Evolutionary conservation across 1,284 basidiomycete genomes (phyloP), one percentile per base, ranked within the genome.

Genomic region (Trametes hirsuta): DNA sequence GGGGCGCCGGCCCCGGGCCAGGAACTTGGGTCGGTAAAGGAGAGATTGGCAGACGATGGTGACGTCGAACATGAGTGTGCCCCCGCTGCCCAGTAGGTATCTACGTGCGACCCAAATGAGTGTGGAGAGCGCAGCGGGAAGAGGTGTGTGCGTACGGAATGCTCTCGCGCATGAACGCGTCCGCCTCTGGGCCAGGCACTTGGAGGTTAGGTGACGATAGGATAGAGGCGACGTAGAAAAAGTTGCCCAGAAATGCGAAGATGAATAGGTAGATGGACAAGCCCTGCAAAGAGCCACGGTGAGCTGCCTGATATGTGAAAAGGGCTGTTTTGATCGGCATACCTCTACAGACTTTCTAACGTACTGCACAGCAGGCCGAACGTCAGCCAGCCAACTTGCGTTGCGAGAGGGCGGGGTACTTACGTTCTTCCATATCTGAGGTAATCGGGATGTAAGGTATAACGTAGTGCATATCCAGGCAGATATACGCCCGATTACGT

Each of bases 341-440:
- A 88, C 87, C 80, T 95, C 94, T 14, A 96, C 92, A 18, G 94
- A 97, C 77, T 95, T 94, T 61, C 95, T 85, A 55, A 84, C 86
- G 72, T 87, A 97, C 94, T 97, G 68, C 12, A 41, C 2, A 46
- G 35, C 39, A 25, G 40, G 46, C 37, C 30, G 24, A 35, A 6
- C 6, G 21, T 52, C 12, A 52, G 41, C 35, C n/a, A 35, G 14
- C 11, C 4, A 21, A 14, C 2, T 8, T 36, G 42, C 34, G 30
- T 30, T 8, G 30, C 8, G 10, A 21, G 1, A 22, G 22, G 11
- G 6, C 35, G 6, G 15, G 21, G 9, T 6, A 86, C 93, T 75
- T 72, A 96, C 94, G 69, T 97, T 97, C 76, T 95, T 96, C 95
- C 95, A 97, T 65, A 98, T 97, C 74, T 97, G 95, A 30, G 95